Evolutionary conservation across 176 grass and related monocot genomes (phyloP).

Genomic region (Rhipidocladum racemiflorum): DNA sequence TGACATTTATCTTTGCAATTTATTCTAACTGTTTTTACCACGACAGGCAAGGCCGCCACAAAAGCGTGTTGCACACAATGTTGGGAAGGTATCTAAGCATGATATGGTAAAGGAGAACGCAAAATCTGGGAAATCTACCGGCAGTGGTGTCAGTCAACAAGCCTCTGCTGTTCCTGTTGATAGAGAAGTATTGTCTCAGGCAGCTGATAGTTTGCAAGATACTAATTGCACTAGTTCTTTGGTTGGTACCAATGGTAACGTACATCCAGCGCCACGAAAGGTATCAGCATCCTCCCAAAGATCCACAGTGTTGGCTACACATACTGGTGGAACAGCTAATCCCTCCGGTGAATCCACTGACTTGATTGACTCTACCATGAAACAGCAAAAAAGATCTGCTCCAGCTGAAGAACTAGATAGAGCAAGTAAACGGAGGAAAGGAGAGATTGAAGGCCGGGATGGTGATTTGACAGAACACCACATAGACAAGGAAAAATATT

Average conservation of each 20-base stretch:
- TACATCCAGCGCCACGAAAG: constrained; percentile 27
- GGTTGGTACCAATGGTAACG: constrained; percentile 45
- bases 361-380: constrained; percentile 46
- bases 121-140: constrained; percentile 65
- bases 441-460: constrained; percentile 53
- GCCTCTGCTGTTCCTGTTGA: constrained; percentile 38
- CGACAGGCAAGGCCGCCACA: constrained; percentile 62
- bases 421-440: constrained; percentile 74
- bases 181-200: constrained; percentile 47
- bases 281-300: constrained; percentile 44
- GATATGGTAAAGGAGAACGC: constrained; percentile 60
- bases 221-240: constrained; percentile 23
- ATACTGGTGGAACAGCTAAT: constrained; percentile 38
- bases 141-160: constrained; percentile 52
- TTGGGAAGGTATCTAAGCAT: constrained; percentile 67
- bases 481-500: constrained; percentile 49
- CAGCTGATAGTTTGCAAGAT: constrained; percentile 42
- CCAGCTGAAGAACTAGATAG: constrained; percentile 70
- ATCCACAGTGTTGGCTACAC: constrained; percentile 27
- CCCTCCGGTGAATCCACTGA: constrained; percentile 41
- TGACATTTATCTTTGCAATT: constrained; percentile 23
- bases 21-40: constrained; percentile 23
- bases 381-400: constrained; percentile 63
- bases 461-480: constrained; percentile 47
- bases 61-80: constrained; percentile 52